Evolutionary conservation across 1,284 basidiomycete genomes (phyloP).

Genomic region (Irpex sp.): DNA sequence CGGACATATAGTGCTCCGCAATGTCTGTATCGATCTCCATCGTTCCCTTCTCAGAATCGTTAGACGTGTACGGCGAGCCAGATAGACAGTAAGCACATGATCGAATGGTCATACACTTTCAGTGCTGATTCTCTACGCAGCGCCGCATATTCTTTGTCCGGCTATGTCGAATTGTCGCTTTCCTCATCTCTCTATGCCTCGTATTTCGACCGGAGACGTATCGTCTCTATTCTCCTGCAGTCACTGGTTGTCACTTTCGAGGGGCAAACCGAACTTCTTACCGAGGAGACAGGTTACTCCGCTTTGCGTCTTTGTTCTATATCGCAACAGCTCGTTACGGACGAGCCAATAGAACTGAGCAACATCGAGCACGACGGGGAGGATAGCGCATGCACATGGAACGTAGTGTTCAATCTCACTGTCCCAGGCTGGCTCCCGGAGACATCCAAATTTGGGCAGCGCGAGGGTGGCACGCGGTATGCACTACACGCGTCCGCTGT

Average conservation of each 20-base stretch:
- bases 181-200: slow-evolving; percentile 38
- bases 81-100: slow-evolving; percentile 53
- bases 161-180: slow-evolving; percentile 61
- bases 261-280: slow-evolving; percentile 68
- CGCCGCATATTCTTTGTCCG: slow-evolving; percentile 74
- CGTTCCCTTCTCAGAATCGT: slow-evolving; percentile 44
- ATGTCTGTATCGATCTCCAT: slow-evolving; percentile 68
- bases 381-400: slow-evolving; percentile 57
- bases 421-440: slow-evolving; percentile 78
- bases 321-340: slow-evolving; percentile 54
- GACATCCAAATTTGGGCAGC: slow-evolving; percentile 44
- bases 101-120: neutral
- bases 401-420: slow-evolving; percentile 65
- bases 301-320: slow-evolving; percentile 62
- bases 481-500: slow-evolving; percentile 64
- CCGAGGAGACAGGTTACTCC: slow-evolving; percentile 56
- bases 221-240: slow-evolving; percentile 50
- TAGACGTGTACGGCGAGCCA: slow-evolving; percentile 68
- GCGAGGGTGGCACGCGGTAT: slow-evolving; percentile 53
- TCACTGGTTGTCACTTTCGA: slow-evolving; percentile 73
- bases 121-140: slow-evolving; percentile 31
- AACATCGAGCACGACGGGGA: slow-evolving; percentile 57
- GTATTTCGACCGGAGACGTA: slow-evolving; percentile 45
- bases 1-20: neutral
- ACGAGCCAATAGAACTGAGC: slow-evolving; percentile 52